phyloP scores from a whole-genome alignment of 306 rosid genomes.

The Mimosa bimucronata region DNA sequence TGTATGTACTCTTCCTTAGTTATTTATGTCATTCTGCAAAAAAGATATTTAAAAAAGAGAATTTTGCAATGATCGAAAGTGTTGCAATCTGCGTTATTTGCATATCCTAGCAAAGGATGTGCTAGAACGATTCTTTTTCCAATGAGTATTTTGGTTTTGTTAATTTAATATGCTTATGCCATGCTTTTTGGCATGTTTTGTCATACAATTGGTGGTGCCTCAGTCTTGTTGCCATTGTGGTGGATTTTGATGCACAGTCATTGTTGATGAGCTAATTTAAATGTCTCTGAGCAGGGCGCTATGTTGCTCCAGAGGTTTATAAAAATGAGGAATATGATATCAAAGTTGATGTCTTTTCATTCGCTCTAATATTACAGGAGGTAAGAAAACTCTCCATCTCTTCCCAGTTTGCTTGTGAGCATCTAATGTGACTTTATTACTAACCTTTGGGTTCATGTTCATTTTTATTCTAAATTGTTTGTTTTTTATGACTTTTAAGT shows the following conservation, averaged over 20 bases:
- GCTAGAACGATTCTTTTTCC: constrained; percentile 7
- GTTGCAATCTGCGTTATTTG: constrained; percentile 25
- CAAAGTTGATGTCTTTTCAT: constrained; percentile 60
- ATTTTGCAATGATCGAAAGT: neutral
- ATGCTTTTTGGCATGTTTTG: neutral
- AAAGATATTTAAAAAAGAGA: neutral
- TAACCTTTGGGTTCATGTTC: constrained; percentile 19
- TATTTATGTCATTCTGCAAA: neutral
- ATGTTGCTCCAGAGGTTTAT: constrained; percentile 66
- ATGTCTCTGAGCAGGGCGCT: constrained; percentile 50
- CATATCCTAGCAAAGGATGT: constrained; percentile 19
- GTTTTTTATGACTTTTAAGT: neutral
- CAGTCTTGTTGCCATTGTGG: constrained; percentile 14
- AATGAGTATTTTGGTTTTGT: constrained; percentile 4
- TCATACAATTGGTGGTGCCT: neutral
- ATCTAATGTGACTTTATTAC: neutral
- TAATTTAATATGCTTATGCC: constrained; percentile 29
- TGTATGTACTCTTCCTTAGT: constrained; percentile 43
- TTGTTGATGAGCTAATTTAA: constrained; percentile 29
- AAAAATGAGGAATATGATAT: constrained; percentile 59
- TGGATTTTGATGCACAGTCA: constrained; percentile 21
- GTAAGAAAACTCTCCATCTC: constrained; percentile 33
- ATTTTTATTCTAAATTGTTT: neutral
- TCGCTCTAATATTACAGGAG: constrained; percentile 62
- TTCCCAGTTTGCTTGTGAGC: neutral